Conservation (phyloP, 2,329 filamentous ascomycete species). For the Pyrenochaeta sp. region DNA sequence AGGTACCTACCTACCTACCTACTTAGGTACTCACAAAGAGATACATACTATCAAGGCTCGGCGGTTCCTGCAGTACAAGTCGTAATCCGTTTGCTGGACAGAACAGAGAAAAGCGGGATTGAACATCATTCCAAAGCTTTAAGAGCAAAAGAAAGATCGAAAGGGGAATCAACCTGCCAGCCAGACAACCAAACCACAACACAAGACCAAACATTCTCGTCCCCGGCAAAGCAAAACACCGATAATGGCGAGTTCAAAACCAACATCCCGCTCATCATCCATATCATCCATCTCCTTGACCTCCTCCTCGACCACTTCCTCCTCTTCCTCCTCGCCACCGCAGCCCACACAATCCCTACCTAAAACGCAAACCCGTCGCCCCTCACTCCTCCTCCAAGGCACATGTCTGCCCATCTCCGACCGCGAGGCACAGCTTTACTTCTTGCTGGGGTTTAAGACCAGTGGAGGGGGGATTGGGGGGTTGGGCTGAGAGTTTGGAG, state of each 20-base stretch:
- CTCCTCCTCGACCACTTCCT: constrained; percentile 1
- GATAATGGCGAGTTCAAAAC: too few relatives aligned
- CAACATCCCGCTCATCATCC: constrained; percentile 3
- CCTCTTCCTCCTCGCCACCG: neutral
- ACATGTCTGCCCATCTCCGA: constrained; percentile 13
- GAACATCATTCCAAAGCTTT: too few relatives aligned
- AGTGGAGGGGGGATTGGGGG: constrained; percentile 12
- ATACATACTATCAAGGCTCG: too few relatives aligned
- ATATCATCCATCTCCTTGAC: constrained; percentile 2
- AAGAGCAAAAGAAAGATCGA: neutral
- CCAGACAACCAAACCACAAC: neutral
- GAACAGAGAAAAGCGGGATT: too few relatives aligned
- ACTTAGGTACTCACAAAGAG: too few relatives aligned
- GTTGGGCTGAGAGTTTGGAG: constrained; percentile 5
- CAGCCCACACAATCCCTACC: too few relatives aligned
- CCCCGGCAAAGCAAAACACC: too few relatives aligned
- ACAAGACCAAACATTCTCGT: too few relatives aligned
- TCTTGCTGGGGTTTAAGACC: constrained; percentile 33
- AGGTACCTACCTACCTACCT: too few relatives aligned
- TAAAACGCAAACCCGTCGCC: too few relatives aligned
- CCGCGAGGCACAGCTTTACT: constrained; percentile 34
- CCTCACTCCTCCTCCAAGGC: constrained; percentile 13
- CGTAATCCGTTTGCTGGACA: too few relatives aligned
- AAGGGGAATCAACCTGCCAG: neutral
- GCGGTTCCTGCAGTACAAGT: too few relatives aligned